phyloP scores from a whole-genome alignment of 2,329 filamentous ascomycete species.

The Cephalotrichum gorgonifer region DNA sequence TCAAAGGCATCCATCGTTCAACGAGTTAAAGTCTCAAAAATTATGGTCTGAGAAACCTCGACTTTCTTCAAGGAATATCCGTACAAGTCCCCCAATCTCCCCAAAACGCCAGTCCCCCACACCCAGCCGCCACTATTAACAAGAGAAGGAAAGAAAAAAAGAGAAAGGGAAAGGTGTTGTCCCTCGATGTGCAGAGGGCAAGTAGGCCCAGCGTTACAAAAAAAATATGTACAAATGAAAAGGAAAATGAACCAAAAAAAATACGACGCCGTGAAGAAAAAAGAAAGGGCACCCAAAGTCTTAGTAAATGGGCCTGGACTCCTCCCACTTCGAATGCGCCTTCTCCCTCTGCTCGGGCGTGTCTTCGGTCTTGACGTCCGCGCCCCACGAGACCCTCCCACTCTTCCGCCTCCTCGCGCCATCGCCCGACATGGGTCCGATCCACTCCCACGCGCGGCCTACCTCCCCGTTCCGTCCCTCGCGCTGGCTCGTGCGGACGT shows the following conservation, averaged over 20 bases:
- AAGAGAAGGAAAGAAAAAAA: neutral
- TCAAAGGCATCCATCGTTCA: too few relatives aligned
- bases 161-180: neutral
- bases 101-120: conserved; percentile 1
- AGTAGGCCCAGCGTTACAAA: too few relatives aligned
- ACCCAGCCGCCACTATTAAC: neutral
- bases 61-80: neutral
- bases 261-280: conserved; percentile 4
- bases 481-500: conserved; percentile 69
- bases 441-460: conserved; percentile 60
- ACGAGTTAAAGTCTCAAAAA: too few relatives aligned
- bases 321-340: conserved; percentile 26
- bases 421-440: conserved; percentile 43
- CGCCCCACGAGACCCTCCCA: conserved; percentile 37
- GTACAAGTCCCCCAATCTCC: neutral
- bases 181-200: too few relatives aligned
- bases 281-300: conserved; percentile 1
- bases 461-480: conserved; percentile 56
- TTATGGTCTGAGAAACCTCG: too few relatives aligned
- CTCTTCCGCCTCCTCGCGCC: conserved; percentile 36
- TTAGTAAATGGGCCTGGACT: conserved; percentile 30
- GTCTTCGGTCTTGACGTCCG: conserved; percentile 25
- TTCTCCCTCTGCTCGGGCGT: conserved; percentile 8
- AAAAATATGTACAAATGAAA: conserved; percentile 6
- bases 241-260: conserved; percentile 1